Conservation (phyloP, 768 basidiomycete genomes). For the Collybia mongolica region DNA sequence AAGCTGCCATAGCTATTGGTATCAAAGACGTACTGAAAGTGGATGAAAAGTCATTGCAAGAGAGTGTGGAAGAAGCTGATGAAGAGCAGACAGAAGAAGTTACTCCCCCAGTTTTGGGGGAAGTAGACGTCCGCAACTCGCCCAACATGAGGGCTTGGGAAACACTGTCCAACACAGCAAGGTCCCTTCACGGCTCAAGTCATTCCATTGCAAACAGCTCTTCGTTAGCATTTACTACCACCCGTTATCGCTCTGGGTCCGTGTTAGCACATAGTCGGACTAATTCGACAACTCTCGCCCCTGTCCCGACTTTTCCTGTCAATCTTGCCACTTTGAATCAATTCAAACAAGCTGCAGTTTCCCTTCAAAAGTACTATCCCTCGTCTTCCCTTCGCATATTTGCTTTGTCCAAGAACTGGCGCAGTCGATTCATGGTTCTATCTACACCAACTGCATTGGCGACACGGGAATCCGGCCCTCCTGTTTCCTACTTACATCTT, state of each 20-base stretch:
- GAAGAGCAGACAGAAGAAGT: conserved; percentile 27
- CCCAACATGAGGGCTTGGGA: conserved; percentile 2
- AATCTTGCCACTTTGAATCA: conserved; percentile 47
- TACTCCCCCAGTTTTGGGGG: conserved; percentile 1
- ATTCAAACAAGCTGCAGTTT: conserved; percentile 51
- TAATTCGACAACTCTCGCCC: conserved; percentile 31
- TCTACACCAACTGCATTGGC: conserved; percentile 43
- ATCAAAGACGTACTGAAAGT: conserved; percentile 52
- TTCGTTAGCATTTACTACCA: conserved; percentile 19
- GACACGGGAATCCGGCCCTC: conserved; percentile 33
- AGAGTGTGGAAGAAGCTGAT: conserved; percentile 36
- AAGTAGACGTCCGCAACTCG: conserved; percentile 9
- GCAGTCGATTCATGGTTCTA: conserved; percentile 59
- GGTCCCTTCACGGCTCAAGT: conserved; percentile 31
- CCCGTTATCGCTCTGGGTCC: conserved; percentile 38
- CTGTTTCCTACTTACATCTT: conserved; percentile 64
- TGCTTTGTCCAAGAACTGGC: conserved; percentile 75
- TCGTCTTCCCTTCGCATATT: conserved; percentile 70
- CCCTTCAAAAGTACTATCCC: conserved; percentile 68
- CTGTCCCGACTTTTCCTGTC: conserved; percentile 65
- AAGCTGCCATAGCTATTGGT: conserved; percentile 76
- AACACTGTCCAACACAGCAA: conserved; percentile 4
- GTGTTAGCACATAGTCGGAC: conserved; percentile 34
- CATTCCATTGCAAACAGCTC: conserved; percentile 24
- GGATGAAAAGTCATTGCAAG: conserved; percentile 31